Percentiles rank a stretch among this genome's conserved stretches.
Conservation (phyloP, 2,329 filamentous ascomycete species). For the Rhynchosporium secalis region DNA sequence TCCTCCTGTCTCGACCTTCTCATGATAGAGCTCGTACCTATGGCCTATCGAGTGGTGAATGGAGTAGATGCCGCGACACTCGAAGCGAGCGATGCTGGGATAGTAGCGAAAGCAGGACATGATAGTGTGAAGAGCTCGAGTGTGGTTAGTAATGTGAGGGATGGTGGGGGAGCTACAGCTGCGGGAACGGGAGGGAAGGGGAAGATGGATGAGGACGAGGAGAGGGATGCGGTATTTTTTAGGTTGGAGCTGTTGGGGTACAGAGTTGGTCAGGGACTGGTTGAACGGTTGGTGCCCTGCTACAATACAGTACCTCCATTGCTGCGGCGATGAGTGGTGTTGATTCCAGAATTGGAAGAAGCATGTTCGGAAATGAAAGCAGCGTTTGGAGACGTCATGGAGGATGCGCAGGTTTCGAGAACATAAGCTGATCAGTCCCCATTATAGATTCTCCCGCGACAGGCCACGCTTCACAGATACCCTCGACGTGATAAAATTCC, state of each 20-base stretch:
- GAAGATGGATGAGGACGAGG: constrained; percentile 72
- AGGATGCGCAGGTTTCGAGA: background rate
- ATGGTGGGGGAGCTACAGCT: constrained; percentile 68
- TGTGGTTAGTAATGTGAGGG: constrained; percentile 36
- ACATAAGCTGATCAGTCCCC: background rate
- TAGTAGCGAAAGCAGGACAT: constrained; percentile 10
- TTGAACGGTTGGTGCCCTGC: constrained; percentile 68
- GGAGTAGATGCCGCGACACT: constrained; percentile 46
- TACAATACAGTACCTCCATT: constrained; percentile 1
- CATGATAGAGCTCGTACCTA: constrained; percentile 93
- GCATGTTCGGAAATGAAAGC: background rate
- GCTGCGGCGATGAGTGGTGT: background rate
- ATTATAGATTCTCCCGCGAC: constrained; percentile 71
- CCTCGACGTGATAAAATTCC: constrained; percentile 94
- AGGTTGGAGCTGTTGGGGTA: constrained; percentile 84
- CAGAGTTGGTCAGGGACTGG: constrained; percentile 86
- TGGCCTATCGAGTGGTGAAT: constrained; percentile 82
- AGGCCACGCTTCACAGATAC: constrained; percentile 87
- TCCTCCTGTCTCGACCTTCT: constrained; percentile 90
- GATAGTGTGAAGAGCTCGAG: constrained; percentile 29
- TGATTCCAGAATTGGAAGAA: background rate
- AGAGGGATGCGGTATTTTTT: constrained; percentile 81
- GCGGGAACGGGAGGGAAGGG: constrained; percentile 22
- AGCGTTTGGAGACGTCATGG: background rate
- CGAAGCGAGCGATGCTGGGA: background rate